Base-by-base conservation (phyloP, 768 basidiomycete genomes). In the Calocera cornea region DNA sequence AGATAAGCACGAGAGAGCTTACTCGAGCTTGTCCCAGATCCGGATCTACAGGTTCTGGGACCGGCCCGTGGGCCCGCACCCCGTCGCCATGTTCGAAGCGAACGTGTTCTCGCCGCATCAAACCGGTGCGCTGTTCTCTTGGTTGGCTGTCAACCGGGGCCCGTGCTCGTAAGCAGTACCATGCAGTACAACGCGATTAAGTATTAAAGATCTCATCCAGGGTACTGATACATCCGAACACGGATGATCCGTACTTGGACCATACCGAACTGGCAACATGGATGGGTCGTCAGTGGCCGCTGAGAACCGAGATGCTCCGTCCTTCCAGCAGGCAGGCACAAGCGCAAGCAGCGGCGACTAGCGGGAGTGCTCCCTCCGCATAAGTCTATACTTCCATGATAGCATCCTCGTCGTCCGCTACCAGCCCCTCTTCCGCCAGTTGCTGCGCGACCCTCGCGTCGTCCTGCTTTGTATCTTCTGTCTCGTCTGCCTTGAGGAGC, bases 401-500 rank as follows among this genome's bases (percentile, higher is more conserved):
- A 10, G 54, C 27, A 27, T 60, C 54, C 19, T 60, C 54, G 54
- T 60, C 54, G 7, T 60, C 54, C 54, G 54, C 14, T 19, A 60
- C 31, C 19, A 60, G 54, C 40, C 65, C 50, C 50, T 64, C 27
- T 19, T 17, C 34, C 34, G 16, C 63, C 19, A 65, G 65, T 1
- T 54, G 60, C 24, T 19, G 10, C 12, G 47, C 16, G 22, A 31
- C 50, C 27, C 22, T 19, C 1, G 19, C 67, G 19, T 76, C 78
- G 41, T 81, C 79, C n/a, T 72, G 72, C 2, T 74, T 70, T 10
- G 80, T 81, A 10, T 83, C 79, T 2, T 79, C 77, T 1, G 83
- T 84, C 73, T 95, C 92, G 0, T 87, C 84, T 0, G 91, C 83
- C 72, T 94, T 86, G 40, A 99, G 75, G n/a, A 97, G 77, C 69